Base-by-base conservation (phyloP, 192 early-diverging fungal genomes). In the Phycomyces nitens region DNA sequence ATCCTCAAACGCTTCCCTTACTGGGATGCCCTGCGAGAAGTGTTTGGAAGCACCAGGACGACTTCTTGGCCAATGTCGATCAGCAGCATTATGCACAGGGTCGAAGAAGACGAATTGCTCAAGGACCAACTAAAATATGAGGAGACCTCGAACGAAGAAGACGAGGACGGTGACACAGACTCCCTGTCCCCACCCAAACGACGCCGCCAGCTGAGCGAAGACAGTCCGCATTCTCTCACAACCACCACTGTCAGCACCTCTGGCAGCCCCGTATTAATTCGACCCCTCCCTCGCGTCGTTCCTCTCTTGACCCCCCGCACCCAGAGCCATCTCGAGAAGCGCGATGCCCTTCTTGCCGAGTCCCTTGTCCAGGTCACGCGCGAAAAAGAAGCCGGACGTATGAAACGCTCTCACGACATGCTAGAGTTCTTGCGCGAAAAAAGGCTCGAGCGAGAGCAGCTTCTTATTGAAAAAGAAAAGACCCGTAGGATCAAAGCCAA, bases 371-470 rank as follows among this genome's bases (percentile, higher is more conserved):
- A 69, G 56, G 60, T 69, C 18, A 57, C 68, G 26, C 68, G 68
- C 18, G 68, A 69, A 57, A 69, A 69, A 58, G 68, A 69, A 58
- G 68, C 60, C 0, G 68, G 68, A 10, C 20, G 68, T 26, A 69
- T 69, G 68, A 69, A 69, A 26, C 68, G 68, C 2, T 69, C 68
- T 7, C 68, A 69, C 41, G 68, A 69, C 21, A 69, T 69, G 68
- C 38, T 69, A 27, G 53, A 69, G 26, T 69, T 69, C 49, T 41
- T 69, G 39, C 40, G 68, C 22, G 68, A 69, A 50, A 69, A 69
- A 29, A 40, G 68, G 38, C 24, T 58, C 8, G 68, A 69, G 38
- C 26, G 68, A 49, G 68, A 69, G 14, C 52, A 62, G 38, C 38
- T 69, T 38, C 23, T 69, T 15, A 60, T 69, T 18, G 68, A 69